Evolutionary conservation across 345 rosid genomes (phyloP).

Genomic region (Eucalyptus victrix): DNA sequence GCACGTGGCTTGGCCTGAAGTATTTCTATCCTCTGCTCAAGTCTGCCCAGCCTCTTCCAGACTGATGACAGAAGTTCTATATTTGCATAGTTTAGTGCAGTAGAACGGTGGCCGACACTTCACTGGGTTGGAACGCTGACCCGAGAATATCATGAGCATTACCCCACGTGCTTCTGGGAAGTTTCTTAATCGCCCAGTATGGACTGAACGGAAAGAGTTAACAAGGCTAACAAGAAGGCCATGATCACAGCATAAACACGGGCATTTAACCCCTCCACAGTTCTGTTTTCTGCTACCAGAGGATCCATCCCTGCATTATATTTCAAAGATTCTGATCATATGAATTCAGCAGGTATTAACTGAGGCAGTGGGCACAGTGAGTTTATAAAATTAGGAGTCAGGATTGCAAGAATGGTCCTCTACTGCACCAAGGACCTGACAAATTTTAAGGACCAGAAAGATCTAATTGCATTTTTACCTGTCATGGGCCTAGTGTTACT

Average conservation of each 20-base stretch:
- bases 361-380: background rate
- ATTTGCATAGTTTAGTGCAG: slow-evolving; percentile 20
- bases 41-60: slow-evolving; percentile 47
- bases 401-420: background rate
- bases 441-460: background rate
- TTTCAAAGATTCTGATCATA: background rate
- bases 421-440: background rate
- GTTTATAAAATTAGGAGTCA: background rate
- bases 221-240: slow-evolving; percentile 18
- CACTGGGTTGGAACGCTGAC: slow-evolving; percentile 7
- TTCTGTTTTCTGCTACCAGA: background rate
- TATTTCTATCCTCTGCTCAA: slow-evolving; percentile 61
- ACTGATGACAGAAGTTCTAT: slow-evolving; percentile 35
- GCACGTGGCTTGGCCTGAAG: slow-evolving; percentile 46
- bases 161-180: background rate
- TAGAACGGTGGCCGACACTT: slow-evolving; percentile 40
- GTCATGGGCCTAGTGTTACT: background rate
- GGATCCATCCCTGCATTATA: slow-evolving; percentile 23
- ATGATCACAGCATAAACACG: slow-evolving; percentile 24
- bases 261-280: slow-evolving; percentile 15
- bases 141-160: background rate
- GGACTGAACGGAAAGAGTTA: slow-evolving; percentile 13
- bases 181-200: slow-evolving; percentile 12
- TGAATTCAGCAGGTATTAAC: background rate
- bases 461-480: background rate